Percentiles rank a stretch among this genome's conserved stretches.
phyloP scores from a whole-genome alignment of 495 filamentous ascomycete species.

The Saxispiralis lemnorum region DNA sequence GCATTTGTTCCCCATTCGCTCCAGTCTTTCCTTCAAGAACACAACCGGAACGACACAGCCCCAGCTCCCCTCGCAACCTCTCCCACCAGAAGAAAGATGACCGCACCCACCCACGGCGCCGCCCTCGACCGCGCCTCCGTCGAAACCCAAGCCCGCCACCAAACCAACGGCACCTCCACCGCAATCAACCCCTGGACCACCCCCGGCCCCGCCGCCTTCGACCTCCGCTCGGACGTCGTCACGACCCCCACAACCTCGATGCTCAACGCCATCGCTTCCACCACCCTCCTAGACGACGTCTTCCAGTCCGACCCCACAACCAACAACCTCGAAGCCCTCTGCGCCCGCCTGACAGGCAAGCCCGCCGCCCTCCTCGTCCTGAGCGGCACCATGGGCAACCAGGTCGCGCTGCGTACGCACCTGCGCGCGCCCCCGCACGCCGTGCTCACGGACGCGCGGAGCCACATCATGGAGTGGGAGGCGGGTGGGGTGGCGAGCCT shows the following conservation, averaged over 20 bases:
- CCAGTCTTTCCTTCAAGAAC: no score
- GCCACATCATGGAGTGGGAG: conserved; percentile 52
- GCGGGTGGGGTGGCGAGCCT: conserved; percentile 51
- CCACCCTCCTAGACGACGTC: conserved; percentile 54
- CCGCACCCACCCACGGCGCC: neutral
- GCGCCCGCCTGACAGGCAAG: conserved; percentile 54
- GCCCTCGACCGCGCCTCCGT: neutral
- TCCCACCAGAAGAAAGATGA: neutral
- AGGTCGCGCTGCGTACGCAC: conserved; percentile 49
- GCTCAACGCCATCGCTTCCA: conserved; percentile 45
- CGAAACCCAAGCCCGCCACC: neutral
- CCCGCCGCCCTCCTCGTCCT: conserved; percentile 60
- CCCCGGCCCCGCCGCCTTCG: conserved; percentile 46
- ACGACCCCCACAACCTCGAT: conserved; percentile 73
- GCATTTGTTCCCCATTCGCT: no score
- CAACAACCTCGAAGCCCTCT: conserved; percentile 43
- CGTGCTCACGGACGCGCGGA: conserved; percentile 48
- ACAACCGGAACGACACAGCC: no score
- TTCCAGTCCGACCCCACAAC: conserved; percentile 71
- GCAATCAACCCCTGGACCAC: conserved; percentile 34
- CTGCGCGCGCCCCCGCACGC: conserved; percentile 53
- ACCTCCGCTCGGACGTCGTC: conserved; percentile 55
- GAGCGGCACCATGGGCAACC: conserved; percentile 85
- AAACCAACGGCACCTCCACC: neutral
- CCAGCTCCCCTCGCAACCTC: neutral